Conservation (phyloP, 2,329 filamentous ascomycete species). For the Alternaria gansuensis region DNA sequence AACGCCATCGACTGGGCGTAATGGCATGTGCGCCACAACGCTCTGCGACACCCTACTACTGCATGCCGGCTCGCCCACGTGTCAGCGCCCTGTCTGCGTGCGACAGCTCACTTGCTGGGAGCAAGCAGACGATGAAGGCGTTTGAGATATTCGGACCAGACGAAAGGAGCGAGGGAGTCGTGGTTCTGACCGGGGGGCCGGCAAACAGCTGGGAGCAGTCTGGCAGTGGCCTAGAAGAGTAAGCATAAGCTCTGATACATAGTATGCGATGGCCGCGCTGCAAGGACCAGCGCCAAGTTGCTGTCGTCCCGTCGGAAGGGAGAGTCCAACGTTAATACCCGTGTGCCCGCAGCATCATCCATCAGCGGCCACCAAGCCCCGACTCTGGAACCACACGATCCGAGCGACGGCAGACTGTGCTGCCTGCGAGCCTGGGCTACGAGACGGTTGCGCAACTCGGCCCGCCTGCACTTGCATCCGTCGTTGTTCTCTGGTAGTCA, state of each 20-base stretch:
- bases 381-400: conserved; percentile 22
- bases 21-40: conserved; percentile 21
- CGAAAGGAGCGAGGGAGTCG: conserved; percentile 15
- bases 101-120: conserved; percentile 20
- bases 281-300: conserved; percentile 21
- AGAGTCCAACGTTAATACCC: conserved; percentile 25
- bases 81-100: conserved; percentile 24
- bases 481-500: conserved; percentile 10
- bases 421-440: background rate
- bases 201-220: background rate
- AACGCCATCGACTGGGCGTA: conserved; percentile 13
- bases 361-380: conserved; percentile 7
- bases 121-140: background rate
- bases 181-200: conserved; percentile 14
- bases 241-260: conserved; percentile 11
- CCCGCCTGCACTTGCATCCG: conserved; percentile 2
- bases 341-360: conserved; percentile 19
- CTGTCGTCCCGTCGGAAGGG: conserved; percentile 14
- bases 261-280: conserved; percentile 12
- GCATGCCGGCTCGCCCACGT: conserved; percentile 31
- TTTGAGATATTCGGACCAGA: conserved; percentile 11
- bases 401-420: conserved; percentile 13
- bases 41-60: conserved; percentile 25
- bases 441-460: conserved; percentile 6
- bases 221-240: background rate